phyloP scores from a whole-genome alignment of 2,329 filamentous ascomycete genomes.

The Coccinonectria pachysandricola region DNA sequence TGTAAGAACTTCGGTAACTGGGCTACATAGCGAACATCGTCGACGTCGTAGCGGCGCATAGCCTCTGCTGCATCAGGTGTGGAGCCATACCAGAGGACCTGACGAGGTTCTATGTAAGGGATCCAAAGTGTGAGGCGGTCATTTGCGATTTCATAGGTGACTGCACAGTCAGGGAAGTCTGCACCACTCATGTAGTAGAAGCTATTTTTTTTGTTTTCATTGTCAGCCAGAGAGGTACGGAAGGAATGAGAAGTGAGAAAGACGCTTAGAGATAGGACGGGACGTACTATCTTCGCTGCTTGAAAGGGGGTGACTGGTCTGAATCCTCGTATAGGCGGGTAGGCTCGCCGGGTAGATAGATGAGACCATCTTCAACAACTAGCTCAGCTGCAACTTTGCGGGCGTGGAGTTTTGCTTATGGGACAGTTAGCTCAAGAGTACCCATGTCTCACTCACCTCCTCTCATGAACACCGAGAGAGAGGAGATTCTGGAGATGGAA shows the following conservation, averaged over 20 bases:
- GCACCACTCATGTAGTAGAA: slow-evolving; percentile 50
- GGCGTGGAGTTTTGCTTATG: slow-evolving; percentile 45
- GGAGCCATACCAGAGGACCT: slow-evolving; percentile 54
- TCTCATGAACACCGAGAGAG: no score
- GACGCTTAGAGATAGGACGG: background rate
- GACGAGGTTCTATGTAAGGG: slow-evolving; percentile 52
- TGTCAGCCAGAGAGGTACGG: slow-evolving; percentile 1
- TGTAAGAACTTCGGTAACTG: slow-evolving; percentile 40
- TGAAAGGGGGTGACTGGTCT: slow-evolving; percentile 44
- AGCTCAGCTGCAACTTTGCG: slow-evolving; percentile 44
- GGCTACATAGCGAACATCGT: slow-evolving; percentile 53
- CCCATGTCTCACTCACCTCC: no score
- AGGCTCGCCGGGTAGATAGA: slow-evolving; percentile 45
- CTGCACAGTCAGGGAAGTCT: slow-evolving; percentile 42
- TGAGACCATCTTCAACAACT: slow-evolving; percentile 37
- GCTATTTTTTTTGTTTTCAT: no score
- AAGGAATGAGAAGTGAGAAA: background rate
- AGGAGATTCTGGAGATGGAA: background rate
- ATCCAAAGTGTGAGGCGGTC: slow-evolving; percentile 65
- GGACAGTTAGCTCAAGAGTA: background rate
- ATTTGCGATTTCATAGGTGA: slow-evolving; percentile 46
- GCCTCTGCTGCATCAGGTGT: slow-evolving; percentile 53
- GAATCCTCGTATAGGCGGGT: slow-evolving; percentile 46
- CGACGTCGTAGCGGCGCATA: slow-evolving; percentile 53
- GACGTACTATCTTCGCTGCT: slow-evolving; percentile 48